Base-by-base conservation (phyloP, 2,329 filamentous ascomycete genomes). In the Pezicula neosporulosa region DNA sequence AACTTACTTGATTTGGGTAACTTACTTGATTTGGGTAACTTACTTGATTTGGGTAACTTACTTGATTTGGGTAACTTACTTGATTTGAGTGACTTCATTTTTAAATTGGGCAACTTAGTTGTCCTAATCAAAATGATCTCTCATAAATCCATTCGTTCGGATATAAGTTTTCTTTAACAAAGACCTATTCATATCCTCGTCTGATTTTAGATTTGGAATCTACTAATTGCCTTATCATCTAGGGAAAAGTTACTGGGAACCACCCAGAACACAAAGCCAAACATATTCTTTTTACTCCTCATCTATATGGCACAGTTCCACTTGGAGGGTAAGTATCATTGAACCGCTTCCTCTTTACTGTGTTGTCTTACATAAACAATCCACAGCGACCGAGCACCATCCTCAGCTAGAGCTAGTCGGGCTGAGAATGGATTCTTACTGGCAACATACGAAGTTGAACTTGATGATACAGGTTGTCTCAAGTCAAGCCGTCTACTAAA, bases 251-350 rank as follows among this genome's bases (percentile, higher is more conserved):
- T 1, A 59, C 60, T 9, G 51, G 62, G 44, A 52, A 61, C 5
- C 50, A 61, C 28, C 60, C 61, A 1, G 58, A 68, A 7, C 54
- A 60, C 39, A 63, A 63, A 52, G 50, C 46, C 1, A 63, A 66
- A 51, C 65, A 64, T 50, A 50, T 68, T 9, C 47, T 66, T 13
- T 63, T 66, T 30, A 65, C 63, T 3, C 56, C 54, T 35, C 45
- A 49, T 48, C 39, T 49, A 16, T 56, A 59, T 36, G 62, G 59
- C 1, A 47, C 51, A 4, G 47, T 58, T 35, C 53, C 52, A 12
- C 33, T 59, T 5, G 41, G 19, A 28, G 51, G 51, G 54, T 56
- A 54, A 49, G 51, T 51, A 16, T 2, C 3, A 13, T 7, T 18
- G 19, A 3, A 4, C n/a, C 7, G 2, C 13, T 15, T 45, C 38